Evolutionary conservation across 768 basidiomycete species (phyloP).

Genomic region (Dendrothele bispora): DNA sequence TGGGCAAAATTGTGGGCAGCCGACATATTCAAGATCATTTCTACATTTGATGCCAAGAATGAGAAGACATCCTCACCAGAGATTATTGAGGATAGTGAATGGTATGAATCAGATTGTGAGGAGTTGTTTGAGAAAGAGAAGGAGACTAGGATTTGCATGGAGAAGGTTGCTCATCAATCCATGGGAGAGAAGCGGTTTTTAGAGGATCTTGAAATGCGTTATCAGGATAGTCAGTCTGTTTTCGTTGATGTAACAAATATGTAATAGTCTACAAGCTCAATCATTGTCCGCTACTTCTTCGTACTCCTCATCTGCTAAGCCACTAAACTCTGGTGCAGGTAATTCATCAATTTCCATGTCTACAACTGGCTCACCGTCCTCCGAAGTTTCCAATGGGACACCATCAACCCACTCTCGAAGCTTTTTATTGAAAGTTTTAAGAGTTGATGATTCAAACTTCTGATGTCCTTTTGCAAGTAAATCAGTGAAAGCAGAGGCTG

Average conservation of each 20-base stretch:
- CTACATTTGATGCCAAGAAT: neutral
- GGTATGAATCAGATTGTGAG: neutral
- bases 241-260: slow-evolving; percentile 9
- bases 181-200: slow-evolving; percentile 12
- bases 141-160: slow-evolving; percentile 6
- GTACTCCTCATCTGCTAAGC: neutral
- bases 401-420: neutral
- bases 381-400: neutral
- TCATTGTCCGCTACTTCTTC: neutral
- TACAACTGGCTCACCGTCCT: too few species aligned
- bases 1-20: neutral
- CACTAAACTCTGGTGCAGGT: neutral
- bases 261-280: neutral
- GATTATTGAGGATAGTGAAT: neutral
- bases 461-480: neutral
- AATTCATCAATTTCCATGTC: neutral
- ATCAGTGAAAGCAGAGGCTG: neutral
- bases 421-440: neutral
- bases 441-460: neutral
- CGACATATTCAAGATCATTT: neutral
- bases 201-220: neutral
- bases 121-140: slow-evolving; percentile 7
- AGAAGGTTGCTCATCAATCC: slow-evolving; percentile 8
- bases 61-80: neutral
- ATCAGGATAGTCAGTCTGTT: slow-evolving; percentile 1